These are phyloP conservation scores for Rachicladosporium sp. DNA, from an alignment of 2,329 filamentous ascomycete genomes.

Conservation along the genomic window DNA sequence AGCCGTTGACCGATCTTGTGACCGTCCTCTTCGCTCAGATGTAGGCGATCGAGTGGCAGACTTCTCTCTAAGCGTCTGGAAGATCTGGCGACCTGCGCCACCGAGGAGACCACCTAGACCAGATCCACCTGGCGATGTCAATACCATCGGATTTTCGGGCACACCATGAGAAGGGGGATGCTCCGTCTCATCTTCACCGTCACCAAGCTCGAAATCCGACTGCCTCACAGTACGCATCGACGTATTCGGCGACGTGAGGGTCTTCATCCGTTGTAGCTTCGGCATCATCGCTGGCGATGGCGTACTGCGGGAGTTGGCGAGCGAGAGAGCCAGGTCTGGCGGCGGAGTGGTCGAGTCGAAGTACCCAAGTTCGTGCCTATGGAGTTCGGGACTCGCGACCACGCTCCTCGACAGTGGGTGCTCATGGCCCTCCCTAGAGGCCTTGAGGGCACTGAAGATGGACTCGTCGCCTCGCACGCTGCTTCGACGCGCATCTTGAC, in stretches of 20 bases:
- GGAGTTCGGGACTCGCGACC: constrained; percentile 51
- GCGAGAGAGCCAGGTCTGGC: constrained; percentile 5
- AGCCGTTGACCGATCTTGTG: constrained; percentile 49
- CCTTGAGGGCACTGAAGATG: constrained; percentile 38
- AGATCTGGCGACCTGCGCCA: constrained; percentile 32
- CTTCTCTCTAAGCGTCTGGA: constrained; percentile 33
- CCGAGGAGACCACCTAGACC: constrained; percentile 34
- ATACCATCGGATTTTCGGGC: constrained; percentile 30
- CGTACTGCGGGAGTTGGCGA: constrained; percentile 2
- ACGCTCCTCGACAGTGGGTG: constrained; percentile 68
- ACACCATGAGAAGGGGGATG: constrained; percentile 29
- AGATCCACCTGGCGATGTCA: constrained; percentile 31
- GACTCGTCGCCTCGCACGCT: constrained; percentile 49
- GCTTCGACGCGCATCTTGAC: constrained; percentile 41
- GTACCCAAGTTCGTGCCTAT: constrained; percentile 9
- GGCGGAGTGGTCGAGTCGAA: constrained; percentile 8
- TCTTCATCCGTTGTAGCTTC: constrained; percentile 28
- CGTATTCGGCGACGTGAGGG: constrained; percentile 27
- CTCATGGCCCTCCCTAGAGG: constrained; percentile 40
- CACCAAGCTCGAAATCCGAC: constrained; percentile 22
- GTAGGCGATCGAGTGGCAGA: constrained; percentile 4
- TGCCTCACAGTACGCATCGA: constrained; percentile 36
- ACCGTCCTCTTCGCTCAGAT: constrained; percentile 41
- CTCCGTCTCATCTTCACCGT: constrained; percentile 19
- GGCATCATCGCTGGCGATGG: constrained; percentile 12